These are phyloP conservation scores for Apophysomyces trapeziformis DNA, from an alignment of 371 early-diverging fungal genomes.

Conservation along the genomic window DNA sequence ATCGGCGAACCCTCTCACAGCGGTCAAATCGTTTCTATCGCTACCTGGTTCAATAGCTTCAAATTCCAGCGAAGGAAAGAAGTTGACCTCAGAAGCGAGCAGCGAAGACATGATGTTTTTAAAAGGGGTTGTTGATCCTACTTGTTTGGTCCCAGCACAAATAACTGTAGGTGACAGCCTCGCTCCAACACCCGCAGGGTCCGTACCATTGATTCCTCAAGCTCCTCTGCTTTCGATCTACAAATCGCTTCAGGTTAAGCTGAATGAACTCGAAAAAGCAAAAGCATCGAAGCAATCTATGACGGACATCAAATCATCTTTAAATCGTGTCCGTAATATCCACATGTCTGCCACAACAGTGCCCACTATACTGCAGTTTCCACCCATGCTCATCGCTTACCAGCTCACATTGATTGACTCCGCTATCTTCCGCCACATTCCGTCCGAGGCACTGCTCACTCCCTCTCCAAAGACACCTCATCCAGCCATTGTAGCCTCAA, in stretches of 20 bases:
- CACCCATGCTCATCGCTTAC: conserved; percentile 70
- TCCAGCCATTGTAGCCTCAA: conserved; percentile 68
- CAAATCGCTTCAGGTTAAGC: conserved; percentile 32
- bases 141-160: conserved; percentile 27
- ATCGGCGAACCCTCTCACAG: conserved; percentile 24
- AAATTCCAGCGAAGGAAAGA: conserved; percentile 2
- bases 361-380: conserved; percentile 66
- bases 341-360: conserved; percentile 55
- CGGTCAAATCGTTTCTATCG: conserved; percentile 33
- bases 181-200: conserved; percentile 11
- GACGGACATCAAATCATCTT: conserved; percentile 40
- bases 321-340: conserved; percentile 49
- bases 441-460: conserved; percentile 59
- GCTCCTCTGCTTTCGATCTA: conserved; percentile 38
- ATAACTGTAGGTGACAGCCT: conserved; percentile 25
- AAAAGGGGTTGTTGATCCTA: conserved; percentile 27
- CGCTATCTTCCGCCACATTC: conserved; percentile 68
- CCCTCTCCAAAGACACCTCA: conserved; percentile 72
- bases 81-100: not conserved
- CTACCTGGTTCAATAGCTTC: conserved; percentile 25
- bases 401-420: conserved; percentile 79
- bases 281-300: conserved; percentile 15
- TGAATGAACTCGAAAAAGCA: conserved; percentile 25
- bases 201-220: conserved; percentile 41
- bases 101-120: conserved; percentile 7